phyloP scores from a whole-genome alignment of 2,329 filamentous ascomycete species.

The Aspergillus tamarii region DNA sequence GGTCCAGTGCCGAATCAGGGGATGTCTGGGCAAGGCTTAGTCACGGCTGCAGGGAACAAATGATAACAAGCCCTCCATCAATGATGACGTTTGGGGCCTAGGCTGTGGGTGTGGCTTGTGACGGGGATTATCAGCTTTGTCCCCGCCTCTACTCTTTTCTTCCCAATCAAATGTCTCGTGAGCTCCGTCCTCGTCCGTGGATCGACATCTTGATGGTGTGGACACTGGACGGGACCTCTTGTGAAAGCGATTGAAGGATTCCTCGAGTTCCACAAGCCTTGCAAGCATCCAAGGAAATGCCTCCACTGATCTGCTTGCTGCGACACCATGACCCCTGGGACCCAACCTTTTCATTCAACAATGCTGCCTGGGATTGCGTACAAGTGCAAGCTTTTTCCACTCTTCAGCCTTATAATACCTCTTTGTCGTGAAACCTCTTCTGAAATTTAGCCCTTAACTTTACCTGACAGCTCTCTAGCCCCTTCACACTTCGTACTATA shows the following conservation, averaged over 20 bases:
- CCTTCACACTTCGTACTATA: background rate
- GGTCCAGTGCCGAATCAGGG: background rate
- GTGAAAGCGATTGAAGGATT: conserved; percentile 14
- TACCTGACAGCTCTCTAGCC: background rate
- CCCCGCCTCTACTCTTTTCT: conserved; percentile 5
- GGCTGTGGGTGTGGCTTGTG: background rate
- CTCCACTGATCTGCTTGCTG: conserved; percentile 26
- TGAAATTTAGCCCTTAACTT: background rate
- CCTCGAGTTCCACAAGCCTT: conserved; percentile 11
- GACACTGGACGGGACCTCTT: background rate
- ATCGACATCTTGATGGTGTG: conserved; percentile 15
- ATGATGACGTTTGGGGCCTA: background rate
- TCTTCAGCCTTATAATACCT: conserved; percentile 12
- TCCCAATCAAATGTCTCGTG: conserved; percentile 7
- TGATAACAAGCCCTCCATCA: background rate
- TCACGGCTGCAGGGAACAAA: background rate
- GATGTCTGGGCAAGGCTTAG: background rate
- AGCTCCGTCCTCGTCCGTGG: conserved; percentile 21
- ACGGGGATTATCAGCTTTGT: background rate
- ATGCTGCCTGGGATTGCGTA: conserved; percentile 23
- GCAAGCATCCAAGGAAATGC: conserved; percentile 11
- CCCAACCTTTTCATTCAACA: conserved; percentile 21
- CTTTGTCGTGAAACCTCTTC: background rate
- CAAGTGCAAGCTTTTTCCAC: conserved; percentile 15
- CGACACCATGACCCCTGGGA: conserved; percentile 18